A percentile compares a stretch with the other conserved stretches of the same genome.
phyloP scores from a whole-genome alignment of 2,329 filamentous ascomycete species.

The Malbranchea cinnamomea region DNA sequence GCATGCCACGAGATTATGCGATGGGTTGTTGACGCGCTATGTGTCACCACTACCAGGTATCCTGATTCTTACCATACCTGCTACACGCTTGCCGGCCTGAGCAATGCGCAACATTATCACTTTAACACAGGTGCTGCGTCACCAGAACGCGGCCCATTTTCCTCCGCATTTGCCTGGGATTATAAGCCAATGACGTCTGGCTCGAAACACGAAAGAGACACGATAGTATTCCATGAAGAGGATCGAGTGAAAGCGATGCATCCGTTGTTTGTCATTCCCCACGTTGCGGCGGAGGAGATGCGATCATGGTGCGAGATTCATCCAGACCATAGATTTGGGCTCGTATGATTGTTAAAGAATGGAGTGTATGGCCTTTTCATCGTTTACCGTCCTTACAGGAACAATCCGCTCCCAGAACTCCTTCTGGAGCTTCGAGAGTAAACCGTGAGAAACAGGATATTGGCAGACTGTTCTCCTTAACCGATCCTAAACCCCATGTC shows the following conservation, averaged over 20 bases:
- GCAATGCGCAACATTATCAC: conserved; percentile 54
- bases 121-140: conserved; percentile 6
- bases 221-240: conserved; percentile 48
- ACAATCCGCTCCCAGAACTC: no score
- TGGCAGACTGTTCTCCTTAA: no score
- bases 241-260: conserved; percentile 60
- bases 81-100: conserved; percentile 78
- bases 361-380: no score
- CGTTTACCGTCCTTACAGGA: no score
- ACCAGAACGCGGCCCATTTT: conserved; percentile 12
- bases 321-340: no score
- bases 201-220: conserved; percentile 36
- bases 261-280: conserved; percentile 73
- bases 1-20: neutral
- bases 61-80: conserved; percentile 87
- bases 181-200: conserved; percentile 25
- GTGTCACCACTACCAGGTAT: conserved; percentile 37
- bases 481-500: no score
- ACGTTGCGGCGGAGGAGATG: conserved; percentile 49
- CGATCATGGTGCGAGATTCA: conserved; percentile 50
- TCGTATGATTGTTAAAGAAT: no score
- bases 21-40: conserved; percentile 11
- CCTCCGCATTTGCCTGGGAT: conserved; percentile 25
- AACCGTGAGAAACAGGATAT: no score
- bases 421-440: no score